Evolutionary conservation across 371 early-diverging fungal genomes (phyloP).

Genomic region (Nematocida ausubeli): DNA sequence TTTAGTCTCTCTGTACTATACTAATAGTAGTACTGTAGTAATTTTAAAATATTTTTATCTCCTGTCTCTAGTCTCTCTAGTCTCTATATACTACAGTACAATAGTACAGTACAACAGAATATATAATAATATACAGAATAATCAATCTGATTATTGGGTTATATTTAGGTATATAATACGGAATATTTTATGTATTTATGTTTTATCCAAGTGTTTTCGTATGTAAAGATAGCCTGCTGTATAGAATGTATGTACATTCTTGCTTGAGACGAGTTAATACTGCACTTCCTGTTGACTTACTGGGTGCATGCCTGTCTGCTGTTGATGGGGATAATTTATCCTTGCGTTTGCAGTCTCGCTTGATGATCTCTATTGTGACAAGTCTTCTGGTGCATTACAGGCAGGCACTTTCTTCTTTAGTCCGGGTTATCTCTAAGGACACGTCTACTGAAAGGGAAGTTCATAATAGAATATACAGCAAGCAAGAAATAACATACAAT

Average conservation of each 20-base stretch:
- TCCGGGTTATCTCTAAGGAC: background rate
- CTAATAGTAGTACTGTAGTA: too few species aligned
- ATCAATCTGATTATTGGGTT: too few species aligned
- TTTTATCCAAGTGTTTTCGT: constrained; percentile 9
- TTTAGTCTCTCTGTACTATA: too few species aligned
- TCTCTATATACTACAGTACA: too few species aligned
- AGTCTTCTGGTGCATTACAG: constrained; percentile 19
- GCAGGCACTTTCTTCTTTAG: background rate
- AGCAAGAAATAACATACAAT: background rate
- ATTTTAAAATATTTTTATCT: too few species aligned
- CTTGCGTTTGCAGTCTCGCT: constrained; percentile 36
- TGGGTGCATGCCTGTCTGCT: background rate
- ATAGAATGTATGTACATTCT: constrained; percentile 19
- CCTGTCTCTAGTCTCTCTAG: too few species aligned
- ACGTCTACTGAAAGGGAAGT: background rate
- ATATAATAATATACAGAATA: too few species aligned
- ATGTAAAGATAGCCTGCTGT: constrained; percentile 5
- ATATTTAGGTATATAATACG: too few species aligned
- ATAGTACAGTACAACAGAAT: too few species aligned
- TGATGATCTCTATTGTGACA: background rate
- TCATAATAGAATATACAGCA: background rate
- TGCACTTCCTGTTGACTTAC: constrained; percentile 2
- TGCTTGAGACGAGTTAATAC: constrained; percentile 10
- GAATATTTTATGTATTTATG: too few species aligned
- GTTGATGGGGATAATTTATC: constrained; percentile 9